Base-by-base conservation (phyloP, 192 early-diverging fungal species). In the Obelidium mucronatum region DNA sequence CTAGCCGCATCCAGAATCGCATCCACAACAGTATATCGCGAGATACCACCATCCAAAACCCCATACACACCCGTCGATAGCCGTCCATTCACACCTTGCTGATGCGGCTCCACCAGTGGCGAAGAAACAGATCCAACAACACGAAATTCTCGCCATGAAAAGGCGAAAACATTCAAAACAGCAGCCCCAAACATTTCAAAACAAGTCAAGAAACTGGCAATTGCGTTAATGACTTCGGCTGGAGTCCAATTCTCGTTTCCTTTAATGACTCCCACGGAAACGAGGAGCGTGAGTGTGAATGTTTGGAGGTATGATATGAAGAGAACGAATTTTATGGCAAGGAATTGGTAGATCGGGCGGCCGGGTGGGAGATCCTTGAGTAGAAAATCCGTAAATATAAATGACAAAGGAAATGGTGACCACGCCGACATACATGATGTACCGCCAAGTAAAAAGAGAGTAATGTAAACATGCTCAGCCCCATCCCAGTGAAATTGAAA, bases 401-500 rank as follows among this genome's bases (percentile, higher is more conserved):
- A 52, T 52, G 51, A 52, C 51, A n/a, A 13, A 52, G 51, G 51
- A 17, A n/a, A 52, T 13, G 13, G n/a, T n/a, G n/a, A n/a, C n/a
- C n/a, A n/a, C n/a, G n/a, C n/a, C n/a, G n/a, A n/a, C n/a, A n/a
- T n/a, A n/a, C n/a, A 39, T 73, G 63, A 61, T 88, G 90, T 67
- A 91, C 87, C 28, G 83, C 87, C 17, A 88, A 64, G 59, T 92
- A 91, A 53, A 91, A 83, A 35, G 87, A 63, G 28, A 93, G 78
- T 37, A 93, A 83, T 26, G 87, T 85, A 61, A 91, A 91, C 90
- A 92, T 91, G 56, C 89, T 88, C 13, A 93, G 82, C 0, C 88
- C 74, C 54, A 91, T 86, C 5, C 84, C 85, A n/a, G 87, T 76
- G 82, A 85, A 86, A 82, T 91, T 85, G 48, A 93, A 69, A 39